These are phyloP conservation scores for Globisporangium nodosum DNA, from an alignment of 352 stramenopile genomes.

Conservation along the genomic window DNA sequence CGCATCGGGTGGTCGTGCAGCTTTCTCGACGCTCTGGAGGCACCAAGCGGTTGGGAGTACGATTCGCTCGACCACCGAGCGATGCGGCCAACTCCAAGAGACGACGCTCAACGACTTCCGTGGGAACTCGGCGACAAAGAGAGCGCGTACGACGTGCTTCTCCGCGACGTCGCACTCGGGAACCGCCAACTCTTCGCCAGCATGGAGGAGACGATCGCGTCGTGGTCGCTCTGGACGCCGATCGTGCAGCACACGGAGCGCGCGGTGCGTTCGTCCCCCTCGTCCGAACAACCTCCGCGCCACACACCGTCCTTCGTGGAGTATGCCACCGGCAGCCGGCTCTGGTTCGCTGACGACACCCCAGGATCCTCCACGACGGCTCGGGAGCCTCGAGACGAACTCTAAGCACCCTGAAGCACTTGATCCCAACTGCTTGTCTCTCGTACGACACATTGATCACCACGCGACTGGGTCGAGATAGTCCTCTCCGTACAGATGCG, in stretches of 20 bases:
- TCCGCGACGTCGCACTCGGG: constrained; percentile 18
- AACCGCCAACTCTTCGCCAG: constrained; percentile 32
- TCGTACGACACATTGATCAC: constrained; percentile 2
- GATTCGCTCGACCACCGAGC: not conserved
- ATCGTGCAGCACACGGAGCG: constrained; percentile 29
- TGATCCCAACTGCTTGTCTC: not conserved
- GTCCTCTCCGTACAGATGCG: constrained; percentile 45
- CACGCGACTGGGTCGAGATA: constrained; percentile 30
- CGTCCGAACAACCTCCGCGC: not conserved
- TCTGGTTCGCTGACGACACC: not conserved
- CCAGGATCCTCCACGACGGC: not conserved
- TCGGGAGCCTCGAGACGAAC: not conserved
- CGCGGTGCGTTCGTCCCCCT: not conserved
- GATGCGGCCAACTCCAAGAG: constrained; percentile 1
- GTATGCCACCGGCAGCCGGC: not conserved
- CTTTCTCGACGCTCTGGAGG: constrained; percentile 6
- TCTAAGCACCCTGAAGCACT: not conserved
- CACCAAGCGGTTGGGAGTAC: constrained; percentile 12
- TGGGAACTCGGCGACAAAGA: constrained; percentile 30
- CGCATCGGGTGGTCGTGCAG: constrained; percentile 36
- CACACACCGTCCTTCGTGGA: not conserved
- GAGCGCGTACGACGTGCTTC: constrained; percentile 31
- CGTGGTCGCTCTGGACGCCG: constrained; percentile 60
- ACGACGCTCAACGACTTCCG: not conserved
- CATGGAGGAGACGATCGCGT: constrained; percentile 52